phyloP scores from a whole-genome alignment of 108 stramenopile genomes.

The Cyclostephanos tholiformis region DNA sequence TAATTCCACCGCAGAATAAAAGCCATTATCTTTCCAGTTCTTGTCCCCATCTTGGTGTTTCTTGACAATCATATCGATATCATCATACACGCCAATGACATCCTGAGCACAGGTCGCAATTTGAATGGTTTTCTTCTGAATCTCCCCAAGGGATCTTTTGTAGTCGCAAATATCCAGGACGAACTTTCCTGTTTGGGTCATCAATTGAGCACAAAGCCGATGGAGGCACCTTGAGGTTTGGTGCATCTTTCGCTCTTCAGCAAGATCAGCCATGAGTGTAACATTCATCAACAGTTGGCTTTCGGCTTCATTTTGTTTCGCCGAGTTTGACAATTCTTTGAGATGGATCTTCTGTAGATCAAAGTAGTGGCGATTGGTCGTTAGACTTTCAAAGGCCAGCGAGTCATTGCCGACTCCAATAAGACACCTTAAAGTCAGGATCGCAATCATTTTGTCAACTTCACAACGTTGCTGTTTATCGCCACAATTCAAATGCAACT shows the following conservation, averaged over 20 bases:
- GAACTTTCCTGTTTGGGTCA: conserved; percentile 22
- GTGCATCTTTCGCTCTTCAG: conserved; percentile 29
- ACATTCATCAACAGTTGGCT: conserved; percentile 24
- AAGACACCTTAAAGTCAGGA: conserved; percentile 38
- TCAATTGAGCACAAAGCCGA: conserved; percentile 9
- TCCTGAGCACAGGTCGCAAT: conserved; percentile 34
- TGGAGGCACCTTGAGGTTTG: conserved; percentile 25
- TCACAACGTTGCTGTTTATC: conserved; percentile 20
- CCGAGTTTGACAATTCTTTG: conserved; percentile 8
- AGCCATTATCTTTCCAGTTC: neutral
- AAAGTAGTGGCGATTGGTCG: conserved; percentile 15
- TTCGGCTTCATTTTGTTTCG: conserved; percentile 1
- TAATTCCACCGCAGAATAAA: conserved; percentile 42
- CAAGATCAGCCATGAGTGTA: conserved; percentile 20
- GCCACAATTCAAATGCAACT: conserved; percentile 38
- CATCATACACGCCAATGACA: conserved; percentile 35
- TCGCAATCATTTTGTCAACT: conserved; percentile 35
- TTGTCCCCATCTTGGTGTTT: conserved; percentile 15
- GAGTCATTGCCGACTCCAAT: conserved; percentile 48
- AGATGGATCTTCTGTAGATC: conserved; percentile 16
- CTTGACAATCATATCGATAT: conserved; percentile 31
- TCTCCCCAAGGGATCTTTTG: conserved; percentile 30
- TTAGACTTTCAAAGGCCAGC: conserved; percentile 13
- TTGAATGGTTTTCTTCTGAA: conserved; percentile 45
- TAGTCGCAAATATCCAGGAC: conserved; percentile 19